Conservation (phyloP, 768 basidiomycete genomes). For the Lyophyllum decastes region DNA sequence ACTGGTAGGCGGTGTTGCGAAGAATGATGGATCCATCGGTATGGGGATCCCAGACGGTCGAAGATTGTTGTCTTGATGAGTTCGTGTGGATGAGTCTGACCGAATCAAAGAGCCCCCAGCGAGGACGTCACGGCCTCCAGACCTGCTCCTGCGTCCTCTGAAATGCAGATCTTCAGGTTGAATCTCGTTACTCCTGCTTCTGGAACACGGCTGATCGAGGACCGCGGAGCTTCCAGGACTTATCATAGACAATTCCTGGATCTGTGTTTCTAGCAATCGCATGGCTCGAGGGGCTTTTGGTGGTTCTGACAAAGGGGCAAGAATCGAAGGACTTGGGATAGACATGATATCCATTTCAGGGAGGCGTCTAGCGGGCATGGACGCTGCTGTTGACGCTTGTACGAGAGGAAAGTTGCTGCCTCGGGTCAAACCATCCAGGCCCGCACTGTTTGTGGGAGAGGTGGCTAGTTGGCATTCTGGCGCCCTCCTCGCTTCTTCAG, state of each 20-base stretch:
- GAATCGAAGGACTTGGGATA: slow-evolving; percentile 2
- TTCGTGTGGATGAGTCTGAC: not conserved
- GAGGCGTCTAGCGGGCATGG: not conserved
- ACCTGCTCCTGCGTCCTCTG: not conserved
- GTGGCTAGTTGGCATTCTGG: not conserved
- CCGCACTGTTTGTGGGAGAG: not conserved
- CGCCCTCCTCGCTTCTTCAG: not conserved
- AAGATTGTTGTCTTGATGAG: not conserved
- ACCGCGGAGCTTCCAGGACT: not conserved
- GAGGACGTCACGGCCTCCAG: not conserved
- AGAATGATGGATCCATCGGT: slow-evolving; percentile 17
- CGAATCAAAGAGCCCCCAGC: not conserved
- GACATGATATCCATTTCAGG: not conserved
- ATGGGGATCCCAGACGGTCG: slow-evolving; percentile 11
- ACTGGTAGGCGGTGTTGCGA: slow-evolving; percentile 1
- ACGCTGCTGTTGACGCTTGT: not conserved
- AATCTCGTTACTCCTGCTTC: not conserved
- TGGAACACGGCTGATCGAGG: not conserved
- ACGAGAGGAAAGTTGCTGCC: not conserved
- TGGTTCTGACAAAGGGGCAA: slow-evolving; percentile 2
- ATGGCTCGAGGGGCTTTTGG: slow-evolving; percentile 23
- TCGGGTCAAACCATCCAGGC: not conserved
- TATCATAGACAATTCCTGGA: not conserved
- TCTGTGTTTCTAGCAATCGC: slow-evolving; percentile 6
- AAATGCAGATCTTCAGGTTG: not conserved